These are phyloP conservation scores for Wallacemonas rigidus DNA, from an alignment of 208 protist species.

Conservation along the genomic window DNA sequence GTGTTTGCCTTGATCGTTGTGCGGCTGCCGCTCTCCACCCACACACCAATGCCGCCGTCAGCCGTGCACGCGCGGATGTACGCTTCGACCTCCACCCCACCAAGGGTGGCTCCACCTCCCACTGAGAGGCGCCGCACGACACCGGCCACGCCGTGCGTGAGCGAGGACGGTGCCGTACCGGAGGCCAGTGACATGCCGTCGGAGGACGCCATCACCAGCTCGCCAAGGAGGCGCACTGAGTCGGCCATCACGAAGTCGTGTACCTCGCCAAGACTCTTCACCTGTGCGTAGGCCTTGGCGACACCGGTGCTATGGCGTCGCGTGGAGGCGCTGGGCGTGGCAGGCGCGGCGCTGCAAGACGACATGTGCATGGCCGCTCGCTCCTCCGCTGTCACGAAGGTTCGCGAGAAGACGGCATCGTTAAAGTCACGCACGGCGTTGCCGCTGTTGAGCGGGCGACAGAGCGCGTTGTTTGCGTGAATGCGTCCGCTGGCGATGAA, in stretches of 20 bases:
- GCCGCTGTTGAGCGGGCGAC: constrained; percentile 37
- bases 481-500: constrained; percentile 49
- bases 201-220: constrained; percentile 63
- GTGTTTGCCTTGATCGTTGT: constrained; percentile 49
- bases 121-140: background rate
- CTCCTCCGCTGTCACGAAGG: constrained; percentile 24
- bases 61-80: constrained; percentile 60
- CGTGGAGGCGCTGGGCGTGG: constrained; percentile 2
- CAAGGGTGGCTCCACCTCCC: constrained; percentile 12
- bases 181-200: constrained; percentile 54
- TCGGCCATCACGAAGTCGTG: constrained; percentile 53
- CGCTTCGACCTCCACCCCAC: constrained; percentile 38
- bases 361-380: constrained; percentile 8
- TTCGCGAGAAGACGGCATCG: constrained; percentile 20
- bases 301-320: background rate
- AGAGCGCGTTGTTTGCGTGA: constrained; percentile 73
- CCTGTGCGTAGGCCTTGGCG: constrained; percentile 52
- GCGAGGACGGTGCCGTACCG: constrained; percentile 32
- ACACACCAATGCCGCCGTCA: constrained; percentile 82
- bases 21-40: constrained; percentile 68
- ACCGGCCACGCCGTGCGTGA: constrained; percentile 1
- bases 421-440: constrained; percentile 58
- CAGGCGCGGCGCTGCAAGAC: background rate
- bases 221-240: constrained; percentile 46
- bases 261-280: constrained; percentile 42